Evolutionary conservation across 306 rosid species (phyloP).

Genomic region (Albizia julibrissin): DNA sequence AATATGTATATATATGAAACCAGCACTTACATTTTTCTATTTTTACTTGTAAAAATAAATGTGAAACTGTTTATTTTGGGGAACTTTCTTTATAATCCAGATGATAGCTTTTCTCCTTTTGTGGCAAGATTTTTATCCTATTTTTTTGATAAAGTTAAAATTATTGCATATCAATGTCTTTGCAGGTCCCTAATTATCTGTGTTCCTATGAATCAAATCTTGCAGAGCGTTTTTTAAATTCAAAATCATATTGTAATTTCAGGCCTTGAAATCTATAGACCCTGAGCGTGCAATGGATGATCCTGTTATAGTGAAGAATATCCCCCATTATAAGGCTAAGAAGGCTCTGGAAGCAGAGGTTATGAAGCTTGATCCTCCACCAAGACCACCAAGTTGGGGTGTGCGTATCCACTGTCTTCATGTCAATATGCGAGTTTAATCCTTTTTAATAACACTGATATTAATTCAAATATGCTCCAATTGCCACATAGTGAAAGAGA

Average conservation of each 20-base stretch:
- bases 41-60: constrained; percentile 12
- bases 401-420: constrained; percentile 52
- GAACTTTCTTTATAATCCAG: neutral
- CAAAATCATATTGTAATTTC: constrained; percentile 32
- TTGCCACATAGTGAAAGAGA: neutral
- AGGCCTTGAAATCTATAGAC: constrained; percentile 87
- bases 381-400: constrained; percentile 91
- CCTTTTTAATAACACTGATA: neutral
- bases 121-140: constrained; percentile 5
- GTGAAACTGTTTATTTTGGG: neutral
- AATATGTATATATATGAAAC: constrained; percentile 11
- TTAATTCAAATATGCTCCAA: constrained; percentile 9
- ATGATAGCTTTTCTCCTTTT: constrained; percentile 4
- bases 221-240: constrained; percentile 6
- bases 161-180: constrained; percentile 3
- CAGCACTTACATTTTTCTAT: neutral
- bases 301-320: constrained; percentile 79
- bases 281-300: constrained; percentile 93
- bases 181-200: neutral
- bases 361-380: constrained; percentile 89
- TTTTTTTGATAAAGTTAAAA: constrained; percentile 10
- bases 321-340: constrained; percentile 88
- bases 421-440: constrained; percentile 25
- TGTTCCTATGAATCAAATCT: constrained; percentile 23
- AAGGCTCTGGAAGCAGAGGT: constrained; percentile 80